Evolutionary conservation across 2,329 filamentous ascomycete species (phyloP).

Genomic region (Venturia nashicola): DNA sequence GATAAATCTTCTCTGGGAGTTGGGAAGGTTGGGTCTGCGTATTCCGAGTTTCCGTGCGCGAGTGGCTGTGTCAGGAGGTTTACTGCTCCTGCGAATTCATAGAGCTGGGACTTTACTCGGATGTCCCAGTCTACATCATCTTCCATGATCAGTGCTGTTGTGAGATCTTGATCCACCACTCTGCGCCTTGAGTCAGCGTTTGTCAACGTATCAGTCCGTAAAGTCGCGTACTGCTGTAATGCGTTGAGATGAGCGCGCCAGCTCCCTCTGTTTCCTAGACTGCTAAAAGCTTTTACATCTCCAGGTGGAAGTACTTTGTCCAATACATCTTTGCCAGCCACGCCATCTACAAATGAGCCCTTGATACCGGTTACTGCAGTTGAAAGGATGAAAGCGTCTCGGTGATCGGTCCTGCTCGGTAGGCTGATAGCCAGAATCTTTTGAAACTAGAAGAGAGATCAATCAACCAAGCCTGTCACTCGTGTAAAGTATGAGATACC

Average conservation of each 20-base stretch:
- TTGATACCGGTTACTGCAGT: conserved; percentile 30
- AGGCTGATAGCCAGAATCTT: conserved; percentile 36
- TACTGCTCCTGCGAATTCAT: conserved; percentile 3
- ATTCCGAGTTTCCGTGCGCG: not conserved
- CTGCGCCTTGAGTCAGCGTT: conserved; percentile 5
- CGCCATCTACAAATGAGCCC: conserved; percentile 33
- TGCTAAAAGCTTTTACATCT: conserved; percentile 17
- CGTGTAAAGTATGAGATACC: not conserved
- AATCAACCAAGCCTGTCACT: not conserved
- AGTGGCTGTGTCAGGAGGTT: not conserved
- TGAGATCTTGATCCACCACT: conserved; percentile 18
- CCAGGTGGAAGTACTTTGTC: conserved; percentile 31
- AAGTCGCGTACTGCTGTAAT: conserved; percentile 12
- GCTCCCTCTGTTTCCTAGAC: conserved; percentile 26
- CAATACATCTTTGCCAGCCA: conserved; percentile 26
- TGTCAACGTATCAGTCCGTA: not conserved
- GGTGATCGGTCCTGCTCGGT: conserved; percentile 36
- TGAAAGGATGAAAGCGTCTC: conserved; percentile 34
- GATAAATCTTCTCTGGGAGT: not conserved
- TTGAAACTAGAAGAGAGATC: conserved; percentile 23
- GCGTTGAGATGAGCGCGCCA: conserved; percentile 31
- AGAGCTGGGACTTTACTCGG: conserved; percentile 5
- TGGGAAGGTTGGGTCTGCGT: not conserved
- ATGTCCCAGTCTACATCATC: conserved; percentile 9
- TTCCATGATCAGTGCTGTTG: conserved; percentile 5